Evolutionary conservation across 2,329 filamentous ascomycete genomes (phyloP).

Genomic region (Neofusicoccum parvum): DNA sequence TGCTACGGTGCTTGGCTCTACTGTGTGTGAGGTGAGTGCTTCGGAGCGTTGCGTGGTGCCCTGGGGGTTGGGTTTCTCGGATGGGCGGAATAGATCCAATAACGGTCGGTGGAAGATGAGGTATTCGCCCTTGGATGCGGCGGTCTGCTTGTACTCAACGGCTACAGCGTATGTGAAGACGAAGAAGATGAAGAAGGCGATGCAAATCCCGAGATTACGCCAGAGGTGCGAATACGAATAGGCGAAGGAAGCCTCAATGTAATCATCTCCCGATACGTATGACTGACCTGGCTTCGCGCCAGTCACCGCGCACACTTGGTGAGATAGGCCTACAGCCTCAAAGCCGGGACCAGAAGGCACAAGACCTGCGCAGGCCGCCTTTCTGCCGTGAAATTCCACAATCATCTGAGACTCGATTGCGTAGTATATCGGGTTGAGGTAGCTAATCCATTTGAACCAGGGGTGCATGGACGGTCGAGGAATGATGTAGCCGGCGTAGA

Average conservation of each 20-base stretch:
- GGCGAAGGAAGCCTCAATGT: conserved; percentile 32
- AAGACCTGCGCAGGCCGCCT: conserved; percentile 45
- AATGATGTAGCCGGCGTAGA: conserved; percentile 69
- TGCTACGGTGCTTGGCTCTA: background rate
- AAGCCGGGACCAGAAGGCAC: too few species aligned
- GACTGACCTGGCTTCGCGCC: conserved; percentile 43
- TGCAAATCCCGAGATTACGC: conserved; percentile 69
- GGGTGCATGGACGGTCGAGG: conserved; percentile 61
- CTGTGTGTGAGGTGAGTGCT: too few species aligned
- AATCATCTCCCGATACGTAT: conserved; percentile 44
- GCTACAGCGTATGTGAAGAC: conserved; percentile 64
- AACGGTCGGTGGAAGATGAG: conserved; percentile 60
- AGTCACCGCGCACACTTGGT: conserved; percentile 44
- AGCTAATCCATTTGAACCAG: conserved; percentile 56
- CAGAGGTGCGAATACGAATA: conserved; percentile 50
- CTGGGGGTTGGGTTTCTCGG: conserved; percentile 31
- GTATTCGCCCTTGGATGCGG: conserved; percentile 63
- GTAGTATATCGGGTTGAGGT: conserved; percentile 76
- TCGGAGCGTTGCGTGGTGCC: too few species aligned
- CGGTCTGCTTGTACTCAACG: conserved; percentile 55
- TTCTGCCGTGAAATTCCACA: conserved; percentile 63
- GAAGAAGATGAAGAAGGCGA: conserved; percentile 67
- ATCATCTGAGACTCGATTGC: conserved; percentile 77
- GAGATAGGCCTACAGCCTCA: conserved; percentile 42
- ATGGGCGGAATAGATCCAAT: conserved; percentile 46